These are phyloP conservation scores for Colletotrichum chrysophilum DNA, from an alignment of 2,329 filamentous ascomycete species.

Conservation along the genomic window DNA sequence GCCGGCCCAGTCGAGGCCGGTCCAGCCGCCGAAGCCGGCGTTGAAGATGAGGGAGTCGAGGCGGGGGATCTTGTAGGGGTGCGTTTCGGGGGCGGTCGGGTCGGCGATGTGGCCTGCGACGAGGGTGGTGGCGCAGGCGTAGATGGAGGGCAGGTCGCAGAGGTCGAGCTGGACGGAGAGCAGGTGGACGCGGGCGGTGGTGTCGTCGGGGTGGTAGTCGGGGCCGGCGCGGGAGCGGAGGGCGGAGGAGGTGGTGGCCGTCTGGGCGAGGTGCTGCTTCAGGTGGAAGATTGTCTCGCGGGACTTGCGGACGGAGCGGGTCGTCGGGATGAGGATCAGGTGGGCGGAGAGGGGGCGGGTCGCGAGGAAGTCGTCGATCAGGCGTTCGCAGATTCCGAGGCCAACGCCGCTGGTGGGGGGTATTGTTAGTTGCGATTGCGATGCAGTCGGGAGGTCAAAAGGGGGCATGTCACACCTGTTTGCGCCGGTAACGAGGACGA, in stretches of 20 bases:
- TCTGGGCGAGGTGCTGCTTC: conserved; percentile 63
- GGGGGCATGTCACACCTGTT: conserved; percentile 68
- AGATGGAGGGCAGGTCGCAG: conserved; percentile 60
- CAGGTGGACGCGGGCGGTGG: conserved; percentile 60
- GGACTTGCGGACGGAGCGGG: conserved; percentile 77
- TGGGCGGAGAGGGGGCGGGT: conserved; percentile 69
- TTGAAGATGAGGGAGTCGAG: conserved; percentile 85
- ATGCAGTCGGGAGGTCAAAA: neutral
- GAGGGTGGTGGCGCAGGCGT: conserved; percentile 52
- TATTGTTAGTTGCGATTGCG: too few relatives aligned
- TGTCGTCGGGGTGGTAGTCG: conserved; percentile 42
- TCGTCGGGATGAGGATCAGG: conserved; percentile 83
- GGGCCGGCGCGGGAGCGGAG: conserved; percentile 43
- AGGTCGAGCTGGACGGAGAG: conserved; percentile 65
- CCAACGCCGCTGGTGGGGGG: conserved; percentile 76
- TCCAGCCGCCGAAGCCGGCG: conserved; percentile 88
- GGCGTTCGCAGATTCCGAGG: conserved; percentile 79
- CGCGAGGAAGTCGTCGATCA: conserved; percentile 88
- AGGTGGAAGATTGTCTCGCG: conserved; percentile 72
- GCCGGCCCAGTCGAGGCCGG: conserved; percentile 72
- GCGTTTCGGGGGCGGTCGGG: conserved; percentile 42
- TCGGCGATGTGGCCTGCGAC: conserved; percentile 50
- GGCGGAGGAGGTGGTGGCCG: conserved; percentile 42
- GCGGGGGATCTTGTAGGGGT: conserved; percentile 58
- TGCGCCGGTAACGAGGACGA: conserved; percentile 81